Base-by-base conservation (phyloP, 495 filamentous ascomycete species). In the Penicillium daleae region DNA sequence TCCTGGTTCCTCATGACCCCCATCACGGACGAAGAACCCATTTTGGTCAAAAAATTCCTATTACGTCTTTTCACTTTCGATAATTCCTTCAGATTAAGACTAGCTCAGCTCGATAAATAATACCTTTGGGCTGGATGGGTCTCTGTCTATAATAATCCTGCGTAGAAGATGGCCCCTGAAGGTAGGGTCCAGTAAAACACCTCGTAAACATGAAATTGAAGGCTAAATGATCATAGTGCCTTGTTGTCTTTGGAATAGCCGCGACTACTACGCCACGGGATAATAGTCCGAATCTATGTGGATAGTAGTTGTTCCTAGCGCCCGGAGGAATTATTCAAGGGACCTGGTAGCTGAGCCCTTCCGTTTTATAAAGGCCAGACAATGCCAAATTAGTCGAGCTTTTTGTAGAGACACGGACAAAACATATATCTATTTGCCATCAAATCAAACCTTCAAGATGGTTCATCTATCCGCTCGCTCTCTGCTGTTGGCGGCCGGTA, bases 231-330 rank as follows among this genome's bases (percentile, higher is more conserved):
- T 22, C 42, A 46, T 24, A 24, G 24, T 22, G 51, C 51, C 52
- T 62, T 40, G 26, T 60, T 64, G 17, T 57, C 27, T 46, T 57
- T 29, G 44, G 37, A 49, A 60, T 44, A 56, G 54, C 69, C 69
- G 69, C 67, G 67, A 63, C 69, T 35, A 33, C 62, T 67, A 61
- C 55, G 67, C 62, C 66, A 71, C 67, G 69, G 68, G 64, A 42
- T 49, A 33, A 54, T 2, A 57, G 64, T 62, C 69, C 66, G 69
- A 42, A 62, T 58, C 6, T 6, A 59, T 39, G 35, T 24, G 35
- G 21, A 48, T 46, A 37, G 57, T 60, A 5, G 53, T 50, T 42
- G 49, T 54, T 33, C 33, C 58, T 55, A 62, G 65, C 55, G 49
- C 33, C 58, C 44, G 44, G 29, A 27, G 51, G 51, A 55, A 26